Evolutionary conservation across 352 stramenopile genomes (phyloP), one percentile per base, ranked within the genome.

Genomic region (Phytophthora megakarya): DNA sequence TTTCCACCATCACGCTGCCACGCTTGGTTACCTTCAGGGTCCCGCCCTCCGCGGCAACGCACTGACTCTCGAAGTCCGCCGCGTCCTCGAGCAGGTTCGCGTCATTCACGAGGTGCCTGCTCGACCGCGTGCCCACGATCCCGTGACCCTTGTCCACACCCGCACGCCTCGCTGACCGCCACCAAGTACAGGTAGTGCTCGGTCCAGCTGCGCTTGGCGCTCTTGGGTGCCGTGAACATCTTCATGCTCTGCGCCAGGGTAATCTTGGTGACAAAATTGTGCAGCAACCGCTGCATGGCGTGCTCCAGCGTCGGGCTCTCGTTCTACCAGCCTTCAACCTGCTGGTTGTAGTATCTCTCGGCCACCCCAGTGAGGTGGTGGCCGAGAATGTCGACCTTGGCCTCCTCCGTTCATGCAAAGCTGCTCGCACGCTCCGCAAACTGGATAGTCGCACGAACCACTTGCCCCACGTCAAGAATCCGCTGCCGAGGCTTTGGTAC

Each of bases 151-250:
- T n/a, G 0, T 63, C n/a, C 11, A 19, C 39, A 39, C 28, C 47
- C 39, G 19, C 53, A 65, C 25, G 44, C 56, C 13, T 73, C 47
- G 16, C 45, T 53, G 1, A 71, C 52, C 0, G 47, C 61, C 5
- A 63, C 59, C 32, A 63, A 15, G 22, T 70, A 70, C 5, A 70
- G 15, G n/a, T 50, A 62, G 38, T 70, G 66, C 19, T 70, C 61
- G 0, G 52, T 37, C 53, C 40, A 70, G 1, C 30, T 56, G 3
- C 51, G 18, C 21, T 63, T 74, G 0, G 39, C 2, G 47, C 28
- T 40, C 30, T 64, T 70, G 1, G 7, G 16, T 0, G 23, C 35
- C 0, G 66, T 74, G 28, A 70, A 74, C 3, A 67, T 28, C 25
- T 59, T 59, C 52, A 66, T 70, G 5, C 28, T 32, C 12, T 70